These are phyloP conservation scores for Saturnispora silvae DNA, from an alignment of 805 yeast genomes.

Conservation along the genomic window DNA sequence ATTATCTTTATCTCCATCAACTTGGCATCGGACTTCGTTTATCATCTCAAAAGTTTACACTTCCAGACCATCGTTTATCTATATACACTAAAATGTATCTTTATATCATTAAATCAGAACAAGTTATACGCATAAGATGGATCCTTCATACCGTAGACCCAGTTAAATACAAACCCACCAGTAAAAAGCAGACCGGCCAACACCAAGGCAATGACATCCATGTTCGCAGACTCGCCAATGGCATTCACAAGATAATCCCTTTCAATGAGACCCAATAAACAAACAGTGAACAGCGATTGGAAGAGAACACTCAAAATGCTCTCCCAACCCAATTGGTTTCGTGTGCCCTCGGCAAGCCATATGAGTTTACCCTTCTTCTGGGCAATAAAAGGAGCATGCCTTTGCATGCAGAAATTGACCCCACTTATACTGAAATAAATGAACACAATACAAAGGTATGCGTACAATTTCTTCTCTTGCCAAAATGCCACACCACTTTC, in stretches of 20 bases:
- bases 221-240: neutral
- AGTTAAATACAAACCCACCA: conserved; percentile 17
- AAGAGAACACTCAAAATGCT: conserved; percentile 40
- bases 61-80: neutral
- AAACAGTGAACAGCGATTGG: conserved; percentile 37
- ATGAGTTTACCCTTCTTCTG: conserved; percentile 34
- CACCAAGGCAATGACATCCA: neutral
- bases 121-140: conserved; percentile 36
- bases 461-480: conserved; percentile 11
- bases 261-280: conserved; percentile 33
- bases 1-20: no score
- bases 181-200: conserved; percentile 4
- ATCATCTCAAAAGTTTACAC: no score
- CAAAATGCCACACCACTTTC: conserved; percentile 2
- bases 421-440: conserved; percentile 48
- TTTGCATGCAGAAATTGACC: conserved; percentile 49
- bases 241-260: conserved; percentile 10
- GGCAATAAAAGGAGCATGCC: conserved; percentile 54
- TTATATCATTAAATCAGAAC: neutral
- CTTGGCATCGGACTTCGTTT: no score
- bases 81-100: neutral
- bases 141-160: conserved; percentile 37
- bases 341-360: conserved; percentile 50
- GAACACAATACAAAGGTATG: conserved; percentile 25
- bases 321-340: conserved; percentile 66